Evolutionary conservation across 2,329 filamentous ascomycete species (phyloP).

Genomic region (Akanthomyces dipterigenus): DNA sequence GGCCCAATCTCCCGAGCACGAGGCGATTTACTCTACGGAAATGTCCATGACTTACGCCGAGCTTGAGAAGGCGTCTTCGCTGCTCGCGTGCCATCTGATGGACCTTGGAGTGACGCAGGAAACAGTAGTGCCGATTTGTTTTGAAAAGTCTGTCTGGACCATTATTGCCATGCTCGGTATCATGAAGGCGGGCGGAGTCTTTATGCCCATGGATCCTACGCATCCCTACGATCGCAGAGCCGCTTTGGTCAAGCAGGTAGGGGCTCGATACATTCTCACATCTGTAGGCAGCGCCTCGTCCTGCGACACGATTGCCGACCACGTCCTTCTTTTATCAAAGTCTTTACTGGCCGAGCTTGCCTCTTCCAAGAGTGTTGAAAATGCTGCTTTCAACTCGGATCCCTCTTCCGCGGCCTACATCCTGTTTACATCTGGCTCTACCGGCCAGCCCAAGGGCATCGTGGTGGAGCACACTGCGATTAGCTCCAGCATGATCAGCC

Average conservation of each 20-base stretch:
- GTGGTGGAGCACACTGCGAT: not conserved
- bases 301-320: not conserved
- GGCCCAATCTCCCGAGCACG: not conserved
- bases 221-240: not conserved
- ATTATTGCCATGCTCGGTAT: conserved; percentile 22
- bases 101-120: not conserved
- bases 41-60: not conserved
- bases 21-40: not conserved
- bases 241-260: not conserved
- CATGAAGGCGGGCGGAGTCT: conserved; percentile 11
- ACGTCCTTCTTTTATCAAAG: not conserved
- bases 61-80: not conserved
- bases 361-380: not conserved
- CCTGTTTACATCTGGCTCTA: conserved; percentile 1
- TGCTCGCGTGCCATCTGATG: not conserved
- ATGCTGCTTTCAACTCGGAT: not conserved
- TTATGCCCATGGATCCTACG: conserved; percentile 2
- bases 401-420: not conserved
- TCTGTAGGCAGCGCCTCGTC: not conserved
- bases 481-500: not conserved
- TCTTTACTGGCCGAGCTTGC: not conserved
- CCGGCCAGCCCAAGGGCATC: not conserved
- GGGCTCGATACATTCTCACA: not conserved
- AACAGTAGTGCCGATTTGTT: conserved; percentile 20
- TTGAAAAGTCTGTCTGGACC: conserved; percentile 24